phyloP scores from a whole-genome alignment of 1,284 basidiomycete genomes.

The Thelephora terrestris region DNA sequence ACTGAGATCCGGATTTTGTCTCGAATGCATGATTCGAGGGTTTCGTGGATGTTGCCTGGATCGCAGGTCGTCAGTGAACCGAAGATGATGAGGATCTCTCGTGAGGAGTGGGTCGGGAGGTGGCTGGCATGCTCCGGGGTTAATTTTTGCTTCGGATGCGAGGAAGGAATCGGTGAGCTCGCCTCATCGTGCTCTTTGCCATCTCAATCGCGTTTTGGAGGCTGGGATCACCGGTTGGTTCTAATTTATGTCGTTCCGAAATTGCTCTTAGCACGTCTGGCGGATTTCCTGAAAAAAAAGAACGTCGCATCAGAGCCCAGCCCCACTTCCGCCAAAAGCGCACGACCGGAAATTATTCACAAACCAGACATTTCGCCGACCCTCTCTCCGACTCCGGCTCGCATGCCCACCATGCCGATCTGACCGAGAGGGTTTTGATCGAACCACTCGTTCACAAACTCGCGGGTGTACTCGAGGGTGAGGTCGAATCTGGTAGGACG shows the following conservation, averaged over 20 bases:
- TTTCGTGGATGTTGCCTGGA: conserved; percentile 93
- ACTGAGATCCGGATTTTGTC: conserved; percentile 87
- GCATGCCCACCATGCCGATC: conserved; percentile 87
- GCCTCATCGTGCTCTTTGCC: conserved; percentile 88
- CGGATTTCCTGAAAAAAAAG: conserved; percentile 64
- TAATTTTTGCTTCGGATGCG: not conserved
- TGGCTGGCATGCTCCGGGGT: conserved; percentile 44
- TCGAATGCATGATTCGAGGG: conserved; percentile 71
- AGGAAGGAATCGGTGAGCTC: conserved; percentile 12
- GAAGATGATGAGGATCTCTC: conserved; percentile 90
- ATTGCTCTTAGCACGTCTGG: conserved; percentile 86
- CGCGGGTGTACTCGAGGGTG: conserved; percentile 79
- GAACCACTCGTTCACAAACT: conserved; percentile 95
- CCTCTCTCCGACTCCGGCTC: conserved; percentile 80
- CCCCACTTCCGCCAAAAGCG: conserved; percentile 4
- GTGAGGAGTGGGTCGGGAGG: conserved; percentile 88
- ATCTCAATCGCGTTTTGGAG: conserved; percentile 96
- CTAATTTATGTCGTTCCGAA: conserved; percentile 79
- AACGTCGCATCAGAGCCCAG: not conserved
- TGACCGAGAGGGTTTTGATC: conserved; percentile 99
- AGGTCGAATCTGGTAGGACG: conserved; percentile 88
- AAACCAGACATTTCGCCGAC: conserved; percentile 83
- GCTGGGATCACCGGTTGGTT: conserved; percentile 88
- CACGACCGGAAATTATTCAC: conserved; percentile 13
- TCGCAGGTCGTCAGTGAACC: conserved; percentile 95